These are phyloP conservation scores for Cyberlindnera suaveolens DNA, from an alignment of 805 yeast genomes.

Conservation along the genomic window DNA sequence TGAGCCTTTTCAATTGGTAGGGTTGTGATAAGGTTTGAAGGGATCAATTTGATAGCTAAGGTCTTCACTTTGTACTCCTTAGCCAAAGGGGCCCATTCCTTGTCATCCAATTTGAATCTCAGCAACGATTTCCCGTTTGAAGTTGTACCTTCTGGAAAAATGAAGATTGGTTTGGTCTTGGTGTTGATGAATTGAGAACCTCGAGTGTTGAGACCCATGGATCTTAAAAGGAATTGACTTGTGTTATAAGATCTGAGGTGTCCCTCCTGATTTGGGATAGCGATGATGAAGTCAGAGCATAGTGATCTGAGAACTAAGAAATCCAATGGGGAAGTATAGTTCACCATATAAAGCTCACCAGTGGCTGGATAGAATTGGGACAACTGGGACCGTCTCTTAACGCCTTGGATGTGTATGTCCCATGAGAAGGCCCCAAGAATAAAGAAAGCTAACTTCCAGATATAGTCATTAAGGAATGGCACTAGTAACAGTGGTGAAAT, in stretches of 20 bases:
- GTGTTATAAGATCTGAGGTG: background rate
- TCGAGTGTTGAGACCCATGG: background rate
- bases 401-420: constrained; percentile 18
- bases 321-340: constrained; percentile 43
- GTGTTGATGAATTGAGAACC: background rate
- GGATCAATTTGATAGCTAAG: constrained; percentile 24
- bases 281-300: background rate
- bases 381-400: constrained; percentile 12
- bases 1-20: constrained; percentile 11
- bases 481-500: background rate
- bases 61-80: constrained; percentile 15
- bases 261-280: background rate
- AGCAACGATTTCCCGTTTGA: constrained; percentile 77
- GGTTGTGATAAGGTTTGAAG: constrained; percentile 28
- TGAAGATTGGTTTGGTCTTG: constrained; percentile 39
- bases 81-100: background rate
- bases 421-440: background rate
- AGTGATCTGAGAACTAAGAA: constrained; percentile 26
- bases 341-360: constrained; percentile 40
- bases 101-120: constrained; percentile 32
- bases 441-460: background rate
- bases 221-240: background rate
- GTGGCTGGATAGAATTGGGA: constrained; percentile 27
- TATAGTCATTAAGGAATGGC: background rate
- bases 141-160: constrained; percentile 78